A percentile compares a stretch with the other conserved stretches of the same genome.
Evolutionary conservation across 108 stramenopile species (phyloP).

Genomic region (Fragilariopsis cylindrus): DNA sequence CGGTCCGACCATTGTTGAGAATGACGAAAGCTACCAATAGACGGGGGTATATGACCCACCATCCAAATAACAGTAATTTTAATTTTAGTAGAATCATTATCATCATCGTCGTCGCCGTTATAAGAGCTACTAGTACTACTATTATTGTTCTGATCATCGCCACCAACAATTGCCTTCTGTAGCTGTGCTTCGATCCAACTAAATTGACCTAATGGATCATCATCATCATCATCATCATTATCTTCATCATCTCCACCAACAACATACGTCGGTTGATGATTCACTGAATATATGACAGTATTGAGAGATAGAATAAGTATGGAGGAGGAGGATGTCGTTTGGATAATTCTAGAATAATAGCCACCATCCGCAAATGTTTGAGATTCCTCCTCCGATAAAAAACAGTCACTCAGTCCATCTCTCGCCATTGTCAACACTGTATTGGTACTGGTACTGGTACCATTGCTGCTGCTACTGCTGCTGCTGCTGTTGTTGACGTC

Average conservation of each 20-base stretch:
- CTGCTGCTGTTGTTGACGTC: neutral
- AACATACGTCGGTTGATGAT: slow-evolving; percentile 32
- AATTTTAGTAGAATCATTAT: neutral
- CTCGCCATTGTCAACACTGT: slow-evolving; percentile 22
- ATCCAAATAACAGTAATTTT: slow-evolving; percentile 32
- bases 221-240: slow-evolving; percentile 11
- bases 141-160: neutral
- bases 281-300: slow-evolving; percentile 56
- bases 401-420: slow-evolving; percentile 25
- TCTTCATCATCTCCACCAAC: neutral
- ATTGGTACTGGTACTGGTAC: neutral
- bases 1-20: slow-evolving; percentile 61
- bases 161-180: slow-evolving; percentile 7
- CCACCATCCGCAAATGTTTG: slow-evolving; percentile 56
- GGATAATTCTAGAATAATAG: slow-evolving; percentile 50
- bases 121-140: neutral
- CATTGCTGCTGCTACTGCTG: neutral
- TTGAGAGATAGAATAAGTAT: slow-evolving; percentile 60
- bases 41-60: slow-evolving; percentile 66
- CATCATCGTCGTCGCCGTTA: neutral
- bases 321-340: slow-evolving; percentile 19
- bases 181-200: slow-evolving; percentile 54
- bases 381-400: slow-evolving; percentile 23
- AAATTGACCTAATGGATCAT: slow-evolving; percentile 71
- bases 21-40: slow-evolving; percentile 60